A percentile compares a stretch with the other conserved stretches of the same genome.
phyloP scores from a whole-genome alignment of 257 asterid genomes.

The Ilex aquifolium region DNA sequence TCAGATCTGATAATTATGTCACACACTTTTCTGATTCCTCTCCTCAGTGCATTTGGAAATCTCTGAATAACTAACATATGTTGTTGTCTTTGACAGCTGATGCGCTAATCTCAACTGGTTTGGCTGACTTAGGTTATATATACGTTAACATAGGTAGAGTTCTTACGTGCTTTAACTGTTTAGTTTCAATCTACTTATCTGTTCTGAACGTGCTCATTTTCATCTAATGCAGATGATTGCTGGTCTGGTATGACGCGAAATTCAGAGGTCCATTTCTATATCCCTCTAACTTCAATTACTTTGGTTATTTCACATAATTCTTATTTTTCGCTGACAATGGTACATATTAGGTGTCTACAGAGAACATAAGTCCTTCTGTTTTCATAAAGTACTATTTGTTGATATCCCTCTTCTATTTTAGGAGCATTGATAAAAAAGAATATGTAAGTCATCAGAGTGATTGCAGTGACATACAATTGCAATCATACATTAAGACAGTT shows the following conservation, averaged over 20 bases:
- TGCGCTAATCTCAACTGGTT: conserved; percentile 80
- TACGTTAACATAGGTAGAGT: conserved; percentile 76
- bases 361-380: too few species aligned
- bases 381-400: too few species aligned
- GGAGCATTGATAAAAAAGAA: too few species aligned
- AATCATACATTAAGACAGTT: too few species aligned
- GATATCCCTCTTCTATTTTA: not conserved
- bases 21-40: too few species aligned
- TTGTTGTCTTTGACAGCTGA: conserved; percentile 53
- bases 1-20: too few species aligned
- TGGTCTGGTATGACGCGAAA: conserved; percentile 67
- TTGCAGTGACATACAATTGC: not conserved
- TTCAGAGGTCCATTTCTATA: conserved; percentile 38
- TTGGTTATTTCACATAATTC: not conserved
- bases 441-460: too few species aligned
- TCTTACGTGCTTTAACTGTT: conserved; percentile 6
- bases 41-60: too few species aligned
- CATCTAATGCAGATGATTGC: conserved; percentile 79
- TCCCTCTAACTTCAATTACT: conserved; percentile 5
- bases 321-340: not conserved
- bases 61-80: conserved; percentile 1
- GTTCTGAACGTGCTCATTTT: conserved; percentile 14
- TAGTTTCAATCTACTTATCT: conserved; percentile 4
- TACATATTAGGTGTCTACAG: not conserved
- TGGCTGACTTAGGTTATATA: conserved; percentile 73